phyloP scores from a whole-genome alignment of 2,329 filamentous ascomycete genomes.

The Sporothrix globosa region DNA sequence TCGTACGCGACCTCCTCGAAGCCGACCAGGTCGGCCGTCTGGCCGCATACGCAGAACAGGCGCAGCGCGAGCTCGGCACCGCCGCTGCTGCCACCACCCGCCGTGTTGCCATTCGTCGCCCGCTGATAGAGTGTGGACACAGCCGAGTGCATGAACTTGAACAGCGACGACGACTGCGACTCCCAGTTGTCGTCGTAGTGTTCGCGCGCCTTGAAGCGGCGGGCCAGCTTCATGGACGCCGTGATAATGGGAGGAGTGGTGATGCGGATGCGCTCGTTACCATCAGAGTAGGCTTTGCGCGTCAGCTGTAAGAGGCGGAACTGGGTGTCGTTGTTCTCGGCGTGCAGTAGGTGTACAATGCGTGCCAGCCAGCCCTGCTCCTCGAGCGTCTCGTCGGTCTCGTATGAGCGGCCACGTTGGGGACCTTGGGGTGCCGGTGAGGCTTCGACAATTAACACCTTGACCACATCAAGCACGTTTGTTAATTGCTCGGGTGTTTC shows the following conservation, averaged over 20 bases:
- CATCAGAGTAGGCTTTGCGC: slow-evolving; percentile 83
- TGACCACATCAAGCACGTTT: slow-evolving; percentile 83
- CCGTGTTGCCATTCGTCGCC: slow-evolving; percentile 56
- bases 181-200: slow-evolving; percentile 73
- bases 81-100: slow-evolving; percentile 53
- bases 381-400: slow-evolving; percentile 97
- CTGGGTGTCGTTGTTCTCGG: slow-evolving; percentile 86
- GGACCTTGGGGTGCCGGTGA: slow-evolving; percentile 80
- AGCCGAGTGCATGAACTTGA: slow-evolving; percentile 92
- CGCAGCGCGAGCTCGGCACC: slow-evolving; percentile 87
- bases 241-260: slow-evolving; percentile 93
- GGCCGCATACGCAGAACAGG: slow-evolving; percentile 87
- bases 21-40: slow-evolving; percentile 86
- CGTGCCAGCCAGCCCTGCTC: slow-evolving; percentile 97
- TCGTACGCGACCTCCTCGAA: slow-evolving; percentile 98
- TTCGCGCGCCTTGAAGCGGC: slow-evolving; percentile 85
- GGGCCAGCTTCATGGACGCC: slow-evolving; percentile 83
- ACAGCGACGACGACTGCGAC: slow-evolving; percentile 72
- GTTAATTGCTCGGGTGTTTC: slow-evolving; percentile 78
- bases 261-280: slow-evolving; percentile 93
- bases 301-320: slow-evolving; percentile 90
- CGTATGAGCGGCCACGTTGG: slow-evolving; percentile 66
- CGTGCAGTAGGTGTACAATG: slow-evolving; percentile 84
- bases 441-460: slow-evolving; percentile 91
- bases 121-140: slow-evolving; percentile 86